phyloP scores from a whole-genome alignment of 2,329 filamentous ascomycete genomes.

The Cordyceps cateniannulata region DNA sequence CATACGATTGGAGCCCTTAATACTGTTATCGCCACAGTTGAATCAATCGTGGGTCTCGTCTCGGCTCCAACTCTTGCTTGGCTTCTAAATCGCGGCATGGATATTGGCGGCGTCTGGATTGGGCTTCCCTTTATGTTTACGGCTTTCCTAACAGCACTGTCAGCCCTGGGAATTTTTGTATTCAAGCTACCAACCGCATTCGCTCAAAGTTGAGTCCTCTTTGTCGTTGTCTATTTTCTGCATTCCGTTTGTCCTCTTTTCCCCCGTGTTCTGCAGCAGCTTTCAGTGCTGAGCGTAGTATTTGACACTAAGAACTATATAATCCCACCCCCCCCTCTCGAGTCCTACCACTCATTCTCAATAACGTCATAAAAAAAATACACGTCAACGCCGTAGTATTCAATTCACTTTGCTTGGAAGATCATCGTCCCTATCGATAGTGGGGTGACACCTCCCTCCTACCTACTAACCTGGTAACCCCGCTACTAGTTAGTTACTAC shows the following conservation, averaged over 20 bases:
- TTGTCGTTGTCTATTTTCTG: neutral
- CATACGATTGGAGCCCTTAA: constrained; percentile 49
- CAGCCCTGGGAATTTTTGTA: constrained; percentile 24
- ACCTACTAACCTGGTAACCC: too few relatives aligned
- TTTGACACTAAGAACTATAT: too few relatives aligned
- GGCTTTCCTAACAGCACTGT: constrained; percentile 24
- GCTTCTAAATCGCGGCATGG: constrained; percentile 39
- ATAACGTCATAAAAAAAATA: neutral
- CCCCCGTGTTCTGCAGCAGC: neutral
- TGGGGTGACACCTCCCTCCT: neutral
- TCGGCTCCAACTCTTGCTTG: constrained; percentile 40
- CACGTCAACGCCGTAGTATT: too few relatives aligned
- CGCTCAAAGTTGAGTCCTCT: neutral
- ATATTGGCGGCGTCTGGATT: constrained; percentile 39
- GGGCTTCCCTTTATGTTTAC: constrained; percentile 43
- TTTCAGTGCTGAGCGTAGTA: too few relatives aligned
- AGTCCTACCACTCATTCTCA: too few relatives aligned
- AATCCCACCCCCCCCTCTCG: too few relatives aligned
- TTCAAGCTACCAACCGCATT: constrained; percentile 22
- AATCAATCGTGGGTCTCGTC: constrained; percentile 41
- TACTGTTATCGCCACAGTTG: constrained; percentile 43
- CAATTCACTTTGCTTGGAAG: too few relatives aligned
- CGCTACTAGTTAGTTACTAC: too few relatives aligned
- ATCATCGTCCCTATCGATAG: constrained; percentile 9
- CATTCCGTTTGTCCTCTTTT: neutral